Conservation (phyloP, 177 flowering plant species). For the Telopea speciosissima region DNA sequence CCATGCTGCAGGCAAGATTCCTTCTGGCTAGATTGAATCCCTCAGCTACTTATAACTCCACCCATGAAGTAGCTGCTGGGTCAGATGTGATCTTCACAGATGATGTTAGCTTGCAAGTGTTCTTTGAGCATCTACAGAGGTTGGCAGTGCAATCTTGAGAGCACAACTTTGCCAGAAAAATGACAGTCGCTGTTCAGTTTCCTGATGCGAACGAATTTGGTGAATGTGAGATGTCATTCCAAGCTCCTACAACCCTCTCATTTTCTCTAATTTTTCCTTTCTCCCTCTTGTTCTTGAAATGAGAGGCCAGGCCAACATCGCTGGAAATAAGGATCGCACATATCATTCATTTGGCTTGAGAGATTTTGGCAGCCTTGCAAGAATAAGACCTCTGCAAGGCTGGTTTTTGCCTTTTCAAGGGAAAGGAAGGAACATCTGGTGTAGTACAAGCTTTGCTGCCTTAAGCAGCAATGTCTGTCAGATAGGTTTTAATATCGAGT, state of each 20-base stretch:
- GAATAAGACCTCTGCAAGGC: conserved; percentile 20
- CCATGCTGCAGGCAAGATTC: conserved; percentile 71
- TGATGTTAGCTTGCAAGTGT: conserved; percentile 92
- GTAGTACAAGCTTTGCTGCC: not conserved
- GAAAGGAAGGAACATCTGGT: conserved; percentile 12
- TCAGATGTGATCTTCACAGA: conserved; percentile 94
- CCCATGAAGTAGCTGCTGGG: conserved; percentile 61
- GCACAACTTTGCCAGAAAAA: not conserved
- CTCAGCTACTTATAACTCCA: conserved; percentile 80
- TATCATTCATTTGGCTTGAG: conserved; percentile 25
- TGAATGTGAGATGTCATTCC: not conserved
- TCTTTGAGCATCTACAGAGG: conserved; percentile 94
- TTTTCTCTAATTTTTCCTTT: conserved; percentile 11
- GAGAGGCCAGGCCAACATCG: conserved; percentile 17
- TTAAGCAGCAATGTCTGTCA: not conserved
- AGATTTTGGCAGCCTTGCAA: conserved; percentile 15
- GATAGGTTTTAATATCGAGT: not conserved
- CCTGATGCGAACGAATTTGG: not conserved
- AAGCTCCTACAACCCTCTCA: conserved; percentile 2
- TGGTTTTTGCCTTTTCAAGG: not conserved
- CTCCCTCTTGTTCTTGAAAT: conserved; percentile 11
- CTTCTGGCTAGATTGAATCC: conserved; percentile 91
- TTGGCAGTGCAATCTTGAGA: conserved; percentile 81
- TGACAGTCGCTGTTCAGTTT: not conserved
- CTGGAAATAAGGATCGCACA: conserved; percentile 20